Evolutionary conservation across 116 monocot species (phyloP).

Genomic region (Zostera marina): DNA sequence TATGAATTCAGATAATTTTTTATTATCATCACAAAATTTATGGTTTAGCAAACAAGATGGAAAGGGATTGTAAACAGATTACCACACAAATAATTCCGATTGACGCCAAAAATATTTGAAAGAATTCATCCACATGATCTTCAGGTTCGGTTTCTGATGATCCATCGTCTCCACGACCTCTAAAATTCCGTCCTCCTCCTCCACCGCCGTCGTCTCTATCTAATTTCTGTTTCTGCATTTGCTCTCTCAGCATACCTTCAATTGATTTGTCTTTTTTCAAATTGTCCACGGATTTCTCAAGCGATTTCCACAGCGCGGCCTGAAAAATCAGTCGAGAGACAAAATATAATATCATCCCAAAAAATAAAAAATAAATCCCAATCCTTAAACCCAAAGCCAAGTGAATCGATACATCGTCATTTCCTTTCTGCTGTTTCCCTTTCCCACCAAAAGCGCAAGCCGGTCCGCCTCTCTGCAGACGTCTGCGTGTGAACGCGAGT

Average conservation of each 20-base stretch:
- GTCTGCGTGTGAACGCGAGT: too few relatives aligned
- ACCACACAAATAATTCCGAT: slow-evolving; percentile 51
- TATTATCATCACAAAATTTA: neutral
- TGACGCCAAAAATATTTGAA: slow-evolving; percentile 59
- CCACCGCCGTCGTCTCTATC: slow-evolving; percentile 2
- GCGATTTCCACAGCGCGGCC: slow-evolving; percentile 46
- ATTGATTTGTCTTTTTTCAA: slow-evolving; percentile 19
- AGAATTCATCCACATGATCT: slow-evolving; percentile 28
- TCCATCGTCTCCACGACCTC: slow-evolving; percentile 16
- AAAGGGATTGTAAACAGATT: slow-evolving; percentile 3
- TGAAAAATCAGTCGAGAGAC: slow-evolving; percentile 9
- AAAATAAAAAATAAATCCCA: neutral
- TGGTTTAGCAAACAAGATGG: neutral
- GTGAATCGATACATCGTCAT: slow-evolving; percentile 3
- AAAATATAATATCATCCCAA: neutral
- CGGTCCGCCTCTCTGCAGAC: neutral
- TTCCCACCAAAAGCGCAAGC: slow-evolving; percentile 7
- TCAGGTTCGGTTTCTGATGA: slow-evolving; percentile 28
- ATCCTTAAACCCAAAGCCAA: neutral
- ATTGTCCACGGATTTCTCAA: slow-evolving; percentile 43
- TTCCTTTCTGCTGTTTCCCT: slow-evolving; percentile 1
- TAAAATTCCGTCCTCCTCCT: slow-evolving; percentile 6
- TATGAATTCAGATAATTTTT: neutral
- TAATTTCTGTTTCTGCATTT: slow-evolving; percentile 23
- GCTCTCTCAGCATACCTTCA: slow-evolving; percentile 39